Evolutionary conservation across 495 filamentous ascomycete genomes (phyloP).

Genomic region (Patellaria atrata): DNA sequence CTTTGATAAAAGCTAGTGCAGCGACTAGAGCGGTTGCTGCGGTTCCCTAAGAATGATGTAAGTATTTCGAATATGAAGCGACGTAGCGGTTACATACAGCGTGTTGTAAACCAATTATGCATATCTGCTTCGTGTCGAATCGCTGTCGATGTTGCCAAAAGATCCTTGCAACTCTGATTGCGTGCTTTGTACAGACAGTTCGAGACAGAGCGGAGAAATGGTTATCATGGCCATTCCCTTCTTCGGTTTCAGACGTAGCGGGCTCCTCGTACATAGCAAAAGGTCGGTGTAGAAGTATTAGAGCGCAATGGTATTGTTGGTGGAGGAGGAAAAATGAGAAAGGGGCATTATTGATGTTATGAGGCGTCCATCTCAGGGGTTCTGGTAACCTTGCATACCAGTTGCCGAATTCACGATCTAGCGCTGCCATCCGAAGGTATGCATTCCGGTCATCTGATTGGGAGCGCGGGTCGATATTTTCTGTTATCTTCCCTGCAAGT

Average conservation of each 20-base stretch:
- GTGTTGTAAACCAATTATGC: conserved; percentile 34
- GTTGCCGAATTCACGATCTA: conserved; percentile 36
- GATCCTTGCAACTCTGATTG: conserved; percentile 35
- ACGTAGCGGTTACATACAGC: conserved; percentile 18
- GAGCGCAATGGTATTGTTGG: conserved; percentile 37
- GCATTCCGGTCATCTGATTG: conserved; percentile 20
- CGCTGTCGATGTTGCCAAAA: conserved; percentile 38
- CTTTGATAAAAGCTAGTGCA: conserved; percentile 35
- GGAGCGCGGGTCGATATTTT: conserved; percentile 22
- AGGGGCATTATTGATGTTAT: conserved; percentile 35
- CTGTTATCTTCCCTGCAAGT: conserved; percentile 35
- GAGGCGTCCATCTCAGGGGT: conserved; percentile 32
- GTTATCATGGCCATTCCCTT: conserved; percentile 27
- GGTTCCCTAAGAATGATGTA: conserved; percentile 22
- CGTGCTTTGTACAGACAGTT: conserved; percentile 38
- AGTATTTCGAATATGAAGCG: not conserved
- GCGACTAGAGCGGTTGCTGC: conserved; percentile 38
- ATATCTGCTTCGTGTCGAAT: conserved; percentile 34
- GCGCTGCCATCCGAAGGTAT: conserved; percentile 32
- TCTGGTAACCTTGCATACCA: conserved; percentile 38
- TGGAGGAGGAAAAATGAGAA: conserved; percentile 38
- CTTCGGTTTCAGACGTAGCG: conserved; percentile 7
- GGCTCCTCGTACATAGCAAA: conserved; percentile 33
- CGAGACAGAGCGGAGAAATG: conserved; percentile 30
- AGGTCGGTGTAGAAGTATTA: conserved; percentile 37